Percentiles rank a stretch among this genome's conserved stretches.
These are phyloP conservation scores for Lepidopterella palustris DNA, from an alignment of 495 filamentous ascomycete genomes.

Conservation along the genomic window DNA sequence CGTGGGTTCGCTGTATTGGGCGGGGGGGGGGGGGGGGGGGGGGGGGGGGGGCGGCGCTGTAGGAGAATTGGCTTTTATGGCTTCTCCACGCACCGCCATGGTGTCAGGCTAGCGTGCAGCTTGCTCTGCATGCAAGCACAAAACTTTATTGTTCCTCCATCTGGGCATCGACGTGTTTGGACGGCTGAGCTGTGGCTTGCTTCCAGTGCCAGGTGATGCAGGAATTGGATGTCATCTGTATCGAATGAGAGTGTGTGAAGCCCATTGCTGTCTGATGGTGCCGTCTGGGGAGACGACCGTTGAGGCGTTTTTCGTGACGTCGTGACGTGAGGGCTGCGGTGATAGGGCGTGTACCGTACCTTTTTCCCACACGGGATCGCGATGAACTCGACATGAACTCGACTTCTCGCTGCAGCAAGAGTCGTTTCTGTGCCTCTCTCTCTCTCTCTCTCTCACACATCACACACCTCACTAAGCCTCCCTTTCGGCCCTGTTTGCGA, in stretches of 20 bases:
- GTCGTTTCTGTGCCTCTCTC: too few relatives aligned
- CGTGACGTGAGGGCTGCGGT: background rate
- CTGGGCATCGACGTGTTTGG: background rate
- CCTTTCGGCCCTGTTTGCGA: too few relatives aligned
- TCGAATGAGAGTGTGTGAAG: background rate
- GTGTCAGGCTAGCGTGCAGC: background rate
- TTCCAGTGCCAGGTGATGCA: background rate
- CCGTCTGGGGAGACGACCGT: background rate
- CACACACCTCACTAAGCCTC: too few relatives aligned
- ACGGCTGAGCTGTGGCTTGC: background rate
- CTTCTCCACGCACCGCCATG: background rate
- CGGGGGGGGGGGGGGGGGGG: background rate
- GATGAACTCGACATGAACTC: background rate
- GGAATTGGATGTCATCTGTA: background rate
- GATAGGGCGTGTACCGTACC: background rate
- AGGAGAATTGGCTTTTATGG: background rate
- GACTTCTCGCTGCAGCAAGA: too few relatives aligned
- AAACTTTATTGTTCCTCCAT: constrained; percentile 3
- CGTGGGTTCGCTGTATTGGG: background rate
- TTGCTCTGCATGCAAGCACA: background rate
- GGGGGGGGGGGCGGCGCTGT: background rate
- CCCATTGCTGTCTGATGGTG: background rate
- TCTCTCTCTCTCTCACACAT: too few relatives aligned
- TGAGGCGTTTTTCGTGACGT: background rate
- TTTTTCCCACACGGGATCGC: background rate